Evolutionary conservation across 73 alveolate genomes (phyloP), one percentile per base, ranked within the genome.

Genomic region (Paramecium caudatum): DNA sequence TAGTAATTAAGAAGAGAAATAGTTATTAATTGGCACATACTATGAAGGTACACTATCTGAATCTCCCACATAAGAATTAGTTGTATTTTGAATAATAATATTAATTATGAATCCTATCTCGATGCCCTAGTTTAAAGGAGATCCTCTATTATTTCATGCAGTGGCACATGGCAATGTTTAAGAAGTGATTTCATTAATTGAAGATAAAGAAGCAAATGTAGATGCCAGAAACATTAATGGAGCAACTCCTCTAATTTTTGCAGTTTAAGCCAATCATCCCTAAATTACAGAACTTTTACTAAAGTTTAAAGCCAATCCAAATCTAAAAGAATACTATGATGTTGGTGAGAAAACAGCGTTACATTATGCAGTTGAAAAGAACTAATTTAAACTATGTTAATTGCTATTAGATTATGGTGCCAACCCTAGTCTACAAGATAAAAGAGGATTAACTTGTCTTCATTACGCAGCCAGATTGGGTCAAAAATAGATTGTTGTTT

Each of bases 391-490:
- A 39, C 84, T 91, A n/a, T 90, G 93, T 16, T 91, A 93, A 37
- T 74, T 91, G 82, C 94, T 95, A 17, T 55, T 95, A 10, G 92
- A 91, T 23, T 91, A 91, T 78, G 98, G 98, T 6, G 98, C 95
- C 12, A 94, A 95, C 81, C 96, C 98, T 4, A 91, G 94, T 27
- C 48, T 86, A 12, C 47, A 91, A 48, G 95, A 95, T 65, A 93
- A 91, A 55, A 74, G 83, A 62, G 96, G 96, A 9, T 86, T 95
- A 55, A 93, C 98, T 46, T 63, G 94, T 27, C 84, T 95, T 4
- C 98, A 95, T 50, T 86, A 93, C 47, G 96, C 98, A 17, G 98
- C 98, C 5, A 91, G 94, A 32, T 91, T 70, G 10, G 96, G 96
- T 9, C 32, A 55, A 13, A 81, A 92, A 33, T 82, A 92, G 4